These are phyloP conservation scores for Xerocomus potaroensis DNA, from an alignment of 768 basidiomycete genomes.

Conservation along the genomic window DNA sequence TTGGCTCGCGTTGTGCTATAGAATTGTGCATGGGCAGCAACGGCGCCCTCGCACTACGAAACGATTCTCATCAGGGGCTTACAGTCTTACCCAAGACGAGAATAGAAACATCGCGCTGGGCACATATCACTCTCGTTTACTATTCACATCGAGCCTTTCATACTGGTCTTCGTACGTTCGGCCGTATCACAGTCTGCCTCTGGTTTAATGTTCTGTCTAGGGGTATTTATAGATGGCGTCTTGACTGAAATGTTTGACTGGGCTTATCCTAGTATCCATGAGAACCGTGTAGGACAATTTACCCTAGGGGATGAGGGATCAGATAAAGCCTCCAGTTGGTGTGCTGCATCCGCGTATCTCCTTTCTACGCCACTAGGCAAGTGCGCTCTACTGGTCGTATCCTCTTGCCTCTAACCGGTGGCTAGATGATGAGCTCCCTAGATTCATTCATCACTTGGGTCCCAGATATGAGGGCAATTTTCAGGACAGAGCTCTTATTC, in stretches of 20 bases:
- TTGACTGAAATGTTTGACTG: constrained; percentile 60
- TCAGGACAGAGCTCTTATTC: constrained; percentile 64
- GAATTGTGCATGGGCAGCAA: constrained; percentile 48
- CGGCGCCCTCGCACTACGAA: constrained; percentile 52
- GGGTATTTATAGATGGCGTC: constrained; percentile 71
- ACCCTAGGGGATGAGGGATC: constrained; percentile 51
- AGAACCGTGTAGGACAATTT: constrained; percentile 39
- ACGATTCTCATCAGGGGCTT: constrained; percentile 36
- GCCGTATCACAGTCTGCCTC: not conserved
- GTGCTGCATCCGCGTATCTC: constrained; percentile 61
- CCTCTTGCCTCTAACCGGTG: constrained; percentile 12
- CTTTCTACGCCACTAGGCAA: constrained; percentile 56
- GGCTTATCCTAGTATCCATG: constrained; percentile 54
- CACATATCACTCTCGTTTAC: constrained; percentile 65
- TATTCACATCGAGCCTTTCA: constrained; percentile 52
- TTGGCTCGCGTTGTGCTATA: constrained; percentile 33
- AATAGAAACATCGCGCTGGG: constrained; percentile 61
- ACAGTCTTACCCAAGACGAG: constrained; percentile 42
- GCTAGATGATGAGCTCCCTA: constrained; percentile 64
- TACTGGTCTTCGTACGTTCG: constrained; percentile 55
- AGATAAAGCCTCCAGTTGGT: constrained; percentile 47
- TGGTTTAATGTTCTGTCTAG: constrained; percentile 32
- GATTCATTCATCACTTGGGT: constrained; percentile 77
- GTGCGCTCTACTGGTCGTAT: not conserved
- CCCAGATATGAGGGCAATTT: constrained; percentile 75